These are phyloP conservation scores for Potentilla sterilis DNA, from an alignment of 306 rosid genomes.

Conservation along the genomic window DNA sequence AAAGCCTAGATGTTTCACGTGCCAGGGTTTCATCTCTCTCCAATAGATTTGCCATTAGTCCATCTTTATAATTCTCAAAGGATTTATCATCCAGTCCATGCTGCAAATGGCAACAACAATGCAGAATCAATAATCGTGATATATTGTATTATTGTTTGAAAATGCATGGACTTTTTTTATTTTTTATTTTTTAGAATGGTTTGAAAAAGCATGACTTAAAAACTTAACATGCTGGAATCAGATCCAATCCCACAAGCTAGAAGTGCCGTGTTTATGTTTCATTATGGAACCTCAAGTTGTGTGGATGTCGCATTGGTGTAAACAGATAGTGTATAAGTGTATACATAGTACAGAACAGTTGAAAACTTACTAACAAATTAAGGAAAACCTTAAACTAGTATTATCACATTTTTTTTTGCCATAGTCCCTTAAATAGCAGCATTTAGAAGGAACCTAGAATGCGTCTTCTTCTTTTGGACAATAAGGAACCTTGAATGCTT, in stretches of 20 bases:
- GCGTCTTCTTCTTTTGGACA: conserved; percentile 16
- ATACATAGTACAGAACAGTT: conserved; percentile 5
- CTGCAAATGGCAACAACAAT: conserved; percentile 48
- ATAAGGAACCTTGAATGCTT: conserved; percentile 30
- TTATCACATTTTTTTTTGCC: background rate
- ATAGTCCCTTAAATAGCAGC: conserved; percentile 8
- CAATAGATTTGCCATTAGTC: conserved; percentile 68
- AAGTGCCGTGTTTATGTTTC: background rate
- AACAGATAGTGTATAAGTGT: background rate
- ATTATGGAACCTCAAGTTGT: conserved; percentile 1
- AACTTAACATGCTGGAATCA: background rate
- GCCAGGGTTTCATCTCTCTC: conserved; percentile 90
- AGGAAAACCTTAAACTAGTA: background rate
- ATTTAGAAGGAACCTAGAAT: conserved; percentile 8
- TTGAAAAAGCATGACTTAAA: conserved; percentile 12
- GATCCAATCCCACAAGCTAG: conserved; percentile 1
- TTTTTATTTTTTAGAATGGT: too few relatives aligned
- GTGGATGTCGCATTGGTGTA: background rate
- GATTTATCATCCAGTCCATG: conserved; percentile 66
- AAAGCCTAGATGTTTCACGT: conserved; percentile 65
- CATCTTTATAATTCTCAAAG: conserved; percentile 75
- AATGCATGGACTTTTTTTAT: background rate
- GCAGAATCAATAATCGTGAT: background rate
- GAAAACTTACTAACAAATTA: background rate
- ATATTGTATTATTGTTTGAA: background rate